Evolutionary conservation across 257 asterid genomes (phyloP), one percentile per base, ranked within the genome.

Genomic region (Galeopsis tetrahit): DNA sequence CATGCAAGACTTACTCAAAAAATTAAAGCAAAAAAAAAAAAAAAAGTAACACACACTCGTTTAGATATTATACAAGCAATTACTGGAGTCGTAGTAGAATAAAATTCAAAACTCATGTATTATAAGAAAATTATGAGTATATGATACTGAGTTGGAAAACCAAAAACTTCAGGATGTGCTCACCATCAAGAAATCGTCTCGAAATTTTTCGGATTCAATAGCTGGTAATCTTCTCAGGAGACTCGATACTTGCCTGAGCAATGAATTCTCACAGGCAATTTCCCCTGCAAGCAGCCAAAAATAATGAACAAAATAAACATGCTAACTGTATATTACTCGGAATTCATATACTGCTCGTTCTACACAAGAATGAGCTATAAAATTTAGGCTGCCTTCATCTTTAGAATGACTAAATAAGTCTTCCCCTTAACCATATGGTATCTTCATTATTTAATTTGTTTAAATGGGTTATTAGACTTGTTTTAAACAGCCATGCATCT

Each of bases 171-270:
- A 7, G 56, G 31, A 67, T 76, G 62, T 72, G 80, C 96, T 84
- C 63, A 93, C 98, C 97, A 93, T 91, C 87, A 89, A 79, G 86
- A 93, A 93, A 82, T 93, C 96, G 69, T 93, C 97, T 79, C 83
- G 91, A 75, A 93, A 93, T 79, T 88, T 91, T 52, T 86, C 88
- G 33, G 97, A 93, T 62, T 93, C 97, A 14, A 88, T 91, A 71
- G 96, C 91, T 21, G 98, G 98, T 77, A 91, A 85, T 84, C 98
- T 88, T 82, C 97, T 86, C 83, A 93, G 72, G 62, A 93, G 96
- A 80, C 98, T 93, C 59, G 97, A 91, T 66, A 93, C 98, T 82
- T 93, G 96, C 74, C 96, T 89, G 63, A 91, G 82, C 79, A 94
- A 81, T 51, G 98, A 86, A 78, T 86, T 89, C 69, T 91, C 99